Base-by-base conservation (phyloP, 2,329 filamentous ascomycete species). In the Pleomassaria siparia region DNA sequence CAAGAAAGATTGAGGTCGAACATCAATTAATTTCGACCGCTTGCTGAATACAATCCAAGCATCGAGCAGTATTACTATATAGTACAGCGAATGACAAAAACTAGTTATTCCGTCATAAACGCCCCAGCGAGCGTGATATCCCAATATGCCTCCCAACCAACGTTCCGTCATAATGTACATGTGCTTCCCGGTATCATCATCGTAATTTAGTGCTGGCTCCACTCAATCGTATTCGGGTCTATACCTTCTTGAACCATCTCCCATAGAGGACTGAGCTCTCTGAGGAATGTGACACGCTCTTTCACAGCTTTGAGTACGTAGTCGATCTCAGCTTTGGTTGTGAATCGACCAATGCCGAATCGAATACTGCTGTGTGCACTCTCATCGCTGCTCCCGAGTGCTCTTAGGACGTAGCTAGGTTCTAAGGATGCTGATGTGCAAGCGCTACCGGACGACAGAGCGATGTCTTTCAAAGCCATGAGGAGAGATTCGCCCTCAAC, bases 391-490 rank as follows among this genome's bases (percentile, higher is more conserved):
- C 88, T 97, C 49, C 94, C 94, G 15, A 99, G 80, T 4, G 94
- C 94, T 47, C 94, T 86, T 24, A 99, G 81, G 39, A 99, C 94
- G 71, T 99, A 99, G 70, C 89, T 95, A 13, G 94, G 94, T 72
- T 99, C 94, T 26, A 99, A 78, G 1, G 94, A 99, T 0, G 94
- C 94, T 4, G 92, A 97, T 2, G 94, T 99, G 75, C 94, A 99
- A 5, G 94, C 94, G 65, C 91, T 96, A 47, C 94, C 94, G 0
- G 94, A 99, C 6, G 92, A 97, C 28, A 99, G 78, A 0, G 94
- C 94, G 72, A 99, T 96, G 60, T 99, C 94, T 75, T 99, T 99
- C 37, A 99, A 77, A 0, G 94, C 94, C 94, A 99, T 99, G 54
- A 99, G 81, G 1, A 99, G 85, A 2, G 94, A 97, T 74, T 99